Base-by-base conservation (phyloP, 2,329 filamentous ascomycete species). In the Botryotinia narcissicola region DNA sequence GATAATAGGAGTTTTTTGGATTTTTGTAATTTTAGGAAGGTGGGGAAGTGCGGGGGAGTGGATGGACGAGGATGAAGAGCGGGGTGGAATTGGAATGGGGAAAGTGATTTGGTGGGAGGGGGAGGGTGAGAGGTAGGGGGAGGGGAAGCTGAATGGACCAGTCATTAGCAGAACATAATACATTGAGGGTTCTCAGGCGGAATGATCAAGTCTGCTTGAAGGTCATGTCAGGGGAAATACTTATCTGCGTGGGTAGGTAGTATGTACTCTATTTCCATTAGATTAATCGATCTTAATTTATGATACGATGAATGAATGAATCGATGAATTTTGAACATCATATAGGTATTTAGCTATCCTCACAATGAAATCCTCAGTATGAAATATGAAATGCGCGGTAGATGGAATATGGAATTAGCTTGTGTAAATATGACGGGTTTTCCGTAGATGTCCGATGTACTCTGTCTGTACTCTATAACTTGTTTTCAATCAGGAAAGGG, bases 21-120 rank as follows among this genome's bases (percentile, higher is more conserved):
- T 40, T 68, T 22, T n/a, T 68, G 66, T 68, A 68, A 68, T 32
- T 42, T 32, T 57, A 68, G 35, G 35, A 8, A 32, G 35, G n/a
- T 14, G 32, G 25, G 48, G 48, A n/a, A 54, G 10, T 51, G 22
- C n/a, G 48, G 25, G 51, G 25, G 25, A 29, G 4, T 14, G n/a
- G 48, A 57, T 42, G 29, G 35, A 68, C 29, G 46, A 44, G 32
- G 9, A n/a, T 25, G 22, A 37, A 40, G 32, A 35, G 59, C 59
- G 35, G n/a, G 14, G 14, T 54, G n/a, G 3, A n/a, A 25, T 40
- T 40, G 25, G n/a, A 16, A 32, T 29, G 48, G 25, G 35, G 12
- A 29, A 54, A 16, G 5, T 22, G 32, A 4, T 20, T 37, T 10
- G 20, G 37, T 40, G 3, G 1, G 22, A 48, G 63, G 8, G 32